These are phyloP conservation scores for Aspergillus sp. DNA, from an alignment of 2,329 filamentous ascomycete species.

Conservation along the genomic window DNA sequence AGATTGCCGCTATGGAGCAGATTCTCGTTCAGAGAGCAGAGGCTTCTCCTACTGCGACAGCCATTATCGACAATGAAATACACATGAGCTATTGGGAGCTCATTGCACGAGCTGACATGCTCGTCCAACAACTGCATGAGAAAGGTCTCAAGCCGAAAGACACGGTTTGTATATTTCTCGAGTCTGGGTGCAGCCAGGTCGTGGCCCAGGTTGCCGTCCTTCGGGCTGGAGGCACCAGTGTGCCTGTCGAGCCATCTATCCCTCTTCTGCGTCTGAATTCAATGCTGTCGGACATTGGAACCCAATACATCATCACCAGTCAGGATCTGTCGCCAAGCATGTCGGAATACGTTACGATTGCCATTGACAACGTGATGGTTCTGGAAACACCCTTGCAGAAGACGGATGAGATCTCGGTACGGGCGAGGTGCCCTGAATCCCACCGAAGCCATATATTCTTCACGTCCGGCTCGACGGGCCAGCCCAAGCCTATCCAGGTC, in stretches of 20 bases:
- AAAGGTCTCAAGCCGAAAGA: too few relatives aligned
- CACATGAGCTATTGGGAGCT: too few relatives aligned
- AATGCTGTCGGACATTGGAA: constrained; percentile 6
- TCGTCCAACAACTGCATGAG: too few relatives aligned
- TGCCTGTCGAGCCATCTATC: constrained; percentile 15
- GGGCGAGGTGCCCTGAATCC: constrained; percentile 1
- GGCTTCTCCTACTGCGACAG: too few relatives aligned
- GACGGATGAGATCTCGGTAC: neutral
- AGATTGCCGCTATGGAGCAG: too few relatives aligned
- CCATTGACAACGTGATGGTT: neutral
- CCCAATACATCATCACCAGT: constrained; percentile 7
- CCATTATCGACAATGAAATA: too few relatives aligned
- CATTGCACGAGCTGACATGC: too few relatives aligned
- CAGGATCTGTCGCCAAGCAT: neutral
- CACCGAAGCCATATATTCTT: constrained; percentile 16
- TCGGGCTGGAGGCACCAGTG: constrained; percentile 16
- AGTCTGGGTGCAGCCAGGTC: too few relatives aligned
- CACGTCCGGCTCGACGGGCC: constrained; percentile 17
- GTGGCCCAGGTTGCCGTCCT: constrained; percentile 18
- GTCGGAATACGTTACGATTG: neutral
- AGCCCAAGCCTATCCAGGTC: constrained; percentile 20
- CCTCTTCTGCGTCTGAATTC: constrained; percentile 12
- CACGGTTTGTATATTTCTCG: too few relatives aligned
- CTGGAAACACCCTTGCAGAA: neutral
- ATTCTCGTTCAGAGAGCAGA: too few relatives aligned